Evolutionary conservation across 2,329 filamentous ascomycete genomes (phyloP).

Genomic region (Nothophaeocryptopus gaeumannii): DNA sequence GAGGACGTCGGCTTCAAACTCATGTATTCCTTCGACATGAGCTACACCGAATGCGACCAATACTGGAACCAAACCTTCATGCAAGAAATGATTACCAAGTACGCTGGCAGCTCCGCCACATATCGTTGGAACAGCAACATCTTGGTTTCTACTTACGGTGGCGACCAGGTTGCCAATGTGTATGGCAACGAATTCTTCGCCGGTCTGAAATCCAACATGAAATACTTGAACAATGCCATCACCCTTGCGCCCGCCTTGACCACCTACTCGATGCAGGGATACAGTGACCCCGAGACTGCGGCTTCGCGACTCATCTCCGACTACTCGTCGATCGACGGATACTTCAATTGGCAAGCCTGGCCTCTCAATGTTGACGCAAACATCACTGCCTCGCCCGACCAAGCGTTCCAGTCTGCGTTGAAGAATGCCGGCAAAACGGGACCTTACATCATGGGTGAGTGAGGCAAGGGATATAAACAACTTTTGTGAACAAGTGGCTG

Average conservation of each 20-base stretch:
- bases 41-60: constrained; percentile 33
- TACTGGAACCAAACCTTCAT: constrained; percentile 41
- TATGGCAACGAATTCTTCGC: constrained; percentile 40
- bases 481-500: constrained; percentile 23
- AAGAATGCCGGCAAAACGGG: constrained; percentile 35
- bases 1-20: constrained; percentile 36
- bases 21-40: constrained; percentile 42
- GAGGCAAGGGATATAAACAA: constrained; percentile 19
- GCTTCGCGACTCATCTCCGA: constrained; percentile 32
- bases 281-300: constrained; percentile 25
- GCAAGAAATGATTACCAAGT: constrained; percentile 33
- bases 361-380: constrained; percentile 34
- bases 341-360: constrained; percentile 43
- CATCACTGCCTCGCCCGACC: constrained; percentile 33
- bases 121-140: constrained; percentile 40
- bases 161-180: constrained; percentile 29
- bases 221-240: constrained; percentile 31
- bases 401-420: constrained; percentile 36
- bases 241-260: constrained; percentile 36
- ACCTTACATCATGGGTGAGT: constrained; percentile 41
- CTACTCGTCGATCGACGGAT: constrained; percentile 38
- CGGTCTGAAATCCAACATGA: constrained; percentile 34
- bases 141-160: constrained; percentile 38
- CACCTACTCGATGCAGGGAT: constrained; percentile 33
- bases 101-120: constrained; percentile 33